Evolutionary conservation across 768 basidiomycete genomes (phyloP).

Genomic region (Leccinum broughii): DNA sequence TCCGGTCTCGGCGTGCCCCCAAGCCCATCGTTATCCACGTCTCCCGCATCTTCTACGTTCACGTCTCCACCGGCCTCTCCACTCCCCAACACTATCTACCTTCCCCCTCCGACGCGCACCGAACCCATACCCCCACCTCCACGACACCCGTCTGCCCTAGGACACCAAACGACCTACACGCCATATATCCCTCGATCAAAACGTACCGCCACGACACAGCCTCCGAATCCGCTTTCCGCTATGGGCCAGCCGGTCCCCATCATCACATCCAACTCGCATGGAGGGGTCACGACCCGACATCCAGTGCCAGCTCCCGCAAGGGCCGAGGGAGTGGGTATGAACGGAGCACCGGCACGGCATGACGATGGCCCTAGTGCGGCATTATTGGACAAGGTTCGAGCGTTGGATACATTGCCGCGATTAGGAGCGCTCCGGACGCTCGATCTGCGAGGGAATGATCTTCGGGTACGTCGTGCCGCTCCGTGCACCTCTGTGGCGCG

Average conservation of each 20-base stretch:
- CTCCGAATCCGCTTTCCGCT: conserved; percentile 35
- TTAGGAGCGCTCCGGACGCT: conserved; percentile 85
- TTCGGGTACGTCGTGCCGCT: conserved; percentile 60
- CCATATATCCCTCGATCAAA: conserved; percentile 71
- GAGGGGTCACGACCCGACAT: conserved; percentile 52
- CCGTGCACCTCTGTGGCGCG: neutral
- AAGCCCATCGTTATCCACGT: conserved; percentile 9
- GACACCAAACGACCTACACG: conserved; percentile 73
- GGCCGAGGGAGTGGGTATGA: conserved; percentile 3
- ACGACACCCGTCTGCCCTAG: conserved; percentile 48
- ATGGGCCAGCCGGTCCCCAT: conserved; percentile 58
- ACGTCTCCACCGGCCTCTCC: conserved; percentile 36
- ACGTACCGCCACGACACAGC: conserved; percentile 34
- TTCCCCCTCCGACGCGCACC: conserved; percentile 29
- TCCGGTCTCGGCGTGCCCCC: neutral
- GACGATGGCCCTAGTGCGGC: conserved; percentile 36
- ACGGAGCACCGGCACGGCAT: conserved; percentile 43
- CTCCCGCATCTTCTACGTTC: conserved; percentile 20
- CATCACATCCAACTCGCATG: conserved; percentile 63
- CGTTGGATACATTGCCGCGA: conserved; percentile 84
- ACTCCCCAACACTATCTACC: conserved; percentile 27
- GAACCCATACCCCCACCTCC: conserved; percentile 49
- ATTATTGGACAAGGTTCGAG: conserved; percentile 82
- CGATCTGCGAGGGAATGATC: conserved; percentile 81
- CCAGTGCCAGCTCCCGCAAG: conserved; percentile 13